Conservation (phyloP, 345 rosid species). For the Stellera chamaejasme region DNA sequence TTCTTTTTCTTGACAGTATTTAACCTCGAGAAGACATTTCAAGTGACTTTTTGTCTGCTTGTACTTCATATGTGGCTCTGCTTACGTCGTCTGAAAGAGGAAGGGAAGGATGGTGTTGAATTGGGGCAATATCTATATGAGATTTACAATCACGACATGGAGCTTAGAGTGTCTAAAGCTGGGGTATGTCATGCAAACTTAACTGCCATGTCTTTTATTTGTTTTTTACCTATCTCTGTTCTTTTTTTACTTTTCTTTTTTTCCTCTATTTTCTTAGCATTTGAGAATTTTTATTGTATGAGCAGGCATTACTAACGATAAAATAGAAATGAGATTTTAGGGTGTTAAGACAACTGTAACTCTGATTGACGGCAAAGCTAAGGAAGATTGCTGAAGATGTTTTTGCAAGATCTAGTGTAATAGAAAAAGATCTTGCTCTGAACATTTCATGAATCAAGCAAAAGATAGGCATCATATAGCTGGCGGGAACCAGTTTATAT, state of each 20-base stretch:
- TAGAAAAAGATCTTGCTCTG: too few species aligned
- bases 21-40: slow-evolving; percentile 92
- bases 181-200: slow-evolving; percentile 44
- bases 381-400: too few species aligned
- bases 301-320: too few species aligned
- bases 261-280: neutral
- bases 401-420: too few species aligned
- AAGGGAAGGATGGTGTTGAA: slow-evolving; percentile 88
- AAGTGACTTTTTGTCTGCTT: slow-evolving; percentile 72
- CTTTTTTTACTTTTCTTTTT: neutral
- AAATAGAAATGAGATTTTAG: too few species aligned
- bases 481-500: too few species aligned
- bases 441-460: too few species aligned
- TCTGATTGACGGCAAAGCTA: too few species aligned
- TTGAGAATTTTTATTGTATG: too few species aligned
- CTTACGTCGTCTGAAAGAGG: slow-evolving; percentile 75
- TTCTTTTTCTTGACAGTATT: slow-evolving; percentile 46
- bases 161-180: slow-evolving; percentile 88
- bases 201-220: neutral
- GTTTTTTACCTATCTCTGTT: neutral
- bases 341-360: too few species aligned
- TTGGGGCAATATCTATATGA: slow-evolving; percentile 89
- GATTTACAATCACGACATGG: slow-evolving; percentile 90
- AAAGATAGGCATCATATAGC: too few species aligned
- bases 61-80: slow-evolving; percentile 94